Percentiles rank a stretch among this genome's conserved stretches.
These are phyloP conservation scores for Hortiboletus flavorubellus DNA, from an alignment of 768 basidiomycete genomes.

Conservation along the genomic window DNA sequence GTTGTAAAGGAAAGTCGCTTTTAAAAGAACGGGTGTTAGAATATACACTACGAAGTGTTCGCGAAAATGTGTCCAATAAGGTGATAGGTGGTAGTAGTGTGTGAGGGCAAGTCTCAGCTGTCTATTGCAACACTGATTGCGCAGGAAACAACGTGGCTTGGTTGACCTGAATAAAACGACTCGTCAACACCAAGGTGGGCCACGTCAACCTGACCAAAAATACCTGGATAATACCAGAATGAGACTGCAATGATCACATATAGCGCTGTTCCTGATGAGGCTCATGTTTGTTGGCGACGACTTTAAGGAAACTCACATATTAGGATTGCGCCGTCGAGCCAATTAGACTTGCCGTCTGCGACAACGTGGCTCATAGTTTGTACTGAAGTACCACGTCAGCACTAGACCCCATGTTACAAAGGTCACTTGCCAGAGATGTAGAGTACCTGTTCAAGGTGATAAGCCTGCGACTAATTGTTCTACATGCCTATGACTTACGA, in stretches of 20 bases:
- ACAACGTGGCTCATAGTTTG: constrained; percentile 81
- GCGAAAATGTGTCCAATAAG: background rate
- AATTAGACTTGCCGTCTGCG: constrained; percentile 79
- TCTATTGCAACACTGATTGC: background rate
- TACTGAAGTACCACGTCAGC: constrained; percentile 40
- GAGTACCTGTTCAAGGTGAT: constrained; percentile 26
- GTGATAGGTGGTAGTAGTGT: constrained; percentile 5
- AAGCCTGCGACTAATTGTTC: constrained; percentile 1
- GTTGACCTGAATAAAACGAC: constrained; percentile 19
- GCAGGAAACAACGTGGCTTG: constrained; percentile 21
- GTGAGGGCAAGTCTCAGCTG: background rate
- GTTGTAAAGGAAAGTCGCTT: constrained; percentile 9
- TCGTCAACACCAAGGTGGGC: background rate
- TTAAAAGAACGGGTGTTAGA: constrained; percentile 13
- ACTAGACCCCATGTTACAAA: constrained; percentile 31
- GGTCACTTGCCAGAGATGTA: constrained; percentile 37
- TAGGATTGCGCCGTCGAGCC: constrained; percentile 74
- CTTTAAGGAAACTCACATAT: constrained; percentile 50
- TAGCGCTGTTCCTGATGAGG: constrained; percentile 40
- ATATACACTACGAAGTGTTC: constrained; percentile 14
- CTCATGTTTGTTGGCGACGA: too few relatives aligned
- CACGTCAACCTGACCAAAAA: background rate
- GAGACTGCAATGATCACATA: constrained; percentile 70
- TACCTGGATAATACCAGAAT: constrained; percentile 60
- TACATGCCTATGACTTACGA: constrained; percentile 39